Conservation (phyloP, 2,329 filamentous ascomycete genomes). For the Fusarium sp. region DNA sequence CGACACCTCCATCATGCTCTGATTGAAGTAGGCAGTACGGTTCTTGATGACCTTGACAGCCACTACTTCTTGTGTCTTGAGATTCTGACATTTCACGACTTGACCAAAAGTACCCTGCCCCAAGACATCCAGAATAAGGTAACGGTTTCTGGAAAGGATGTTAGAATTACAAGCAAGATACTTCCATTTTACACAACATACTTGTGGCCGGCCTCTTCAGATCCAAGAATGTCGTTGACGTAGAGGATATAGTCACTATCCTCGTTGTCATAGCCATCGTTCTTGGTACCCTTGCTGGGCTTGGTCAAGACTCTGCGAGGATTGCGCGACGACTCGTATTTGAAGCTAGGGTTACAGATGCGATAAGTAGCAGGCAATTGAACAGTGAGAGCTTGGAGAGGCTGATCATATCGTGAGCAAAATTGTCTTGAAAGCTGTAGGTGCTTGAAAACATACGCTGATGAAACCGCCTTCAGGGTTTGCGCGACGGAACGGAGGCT, state of each 20-base stretch:
- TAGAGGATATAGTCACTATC: slow-evolving; percentile 99
- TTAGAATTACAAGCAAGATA: slow-evolving; percentile 11
- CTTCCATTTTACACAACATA: slow-evolving; percentile 53
- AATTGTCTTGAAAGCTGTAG: neutral
- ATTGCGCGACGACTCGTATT: slow-evolving; percentile 98
- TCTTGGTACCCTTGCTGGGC: slow-evolving; percentile 97
- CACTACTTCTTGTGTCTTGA: slow-evolving; percentile 98
- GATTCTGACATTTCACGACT: slow-evolving; percentile 98
- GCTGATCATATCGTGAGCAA: slow-evolving; percentile 60
- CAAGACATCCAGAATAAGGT: slow-evolving; percentile 94
- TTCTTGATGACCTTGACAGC: slow-evolving; percentile 99
- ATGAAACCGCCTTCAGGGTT: slow-evolving; percentile 98
- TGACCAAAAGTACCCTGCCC: slow-evolving; percentile 98
- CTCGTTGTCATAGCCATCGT: slow-evolving; percentile 98
- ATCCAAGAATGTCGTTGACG: slow-evolving; percentile 97
- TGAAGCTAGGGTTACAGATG: slow-evolving; percentile 97
- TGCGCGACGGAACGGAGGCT: slow-evolving; percentile 90
- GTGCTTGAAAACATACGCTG: slow-evolving; percentile 70
- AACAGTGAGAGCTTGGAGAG: slow-evolving; percentile 92
- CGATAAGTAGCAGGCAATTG: slow-evolving; percentile 95
- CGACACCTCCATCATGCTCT: slow-evolving; percentile 99
- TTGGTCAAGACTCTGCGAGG: slow-evolving; percentile 95
- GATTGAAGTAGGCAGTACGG: slow-evolving; percentile 98
- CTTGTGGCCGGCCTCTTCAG: slow-evolving; percentile 98
- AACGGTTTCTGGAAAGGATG: slow-evolving; percentile 76